A percentile compares a stretch with the other conserved stretches of the same genome.
phyloP scores from a whole-genome alignment of 2,329 filamentous ascomycete species.

The Hymenoscyphus occultus region DNA sequence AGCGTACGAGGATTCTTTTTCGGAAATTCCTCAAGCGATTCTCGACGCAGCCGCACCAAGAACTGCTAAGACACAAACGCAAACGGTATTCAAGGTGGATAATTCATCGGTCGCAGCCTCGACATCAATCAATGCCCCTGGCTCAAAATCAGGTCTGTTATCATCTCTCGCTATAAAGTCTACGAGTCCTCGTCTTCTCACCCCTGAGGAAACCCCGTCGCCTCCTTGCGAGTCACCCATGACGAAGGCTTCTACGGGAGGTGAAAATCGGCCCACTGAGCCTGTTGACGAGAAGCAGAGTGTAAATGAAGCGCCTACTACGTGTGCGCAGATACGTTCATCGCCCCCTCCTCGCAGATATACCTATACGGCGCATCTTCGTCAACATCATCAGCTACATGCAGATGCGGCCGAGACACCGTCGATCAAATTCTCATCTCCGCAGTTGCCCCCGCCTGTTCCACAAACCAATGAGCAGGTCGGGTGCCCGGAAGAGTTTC shows the following conservation, averaged over 20 bases:
- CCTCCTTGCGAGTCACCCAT: conserved; percentile 17
- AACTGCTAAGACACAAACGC: conserved; percentile 17
- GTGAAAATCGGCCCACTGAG: neutral
- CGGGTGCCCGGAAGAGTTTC: conserved; percentile 11
- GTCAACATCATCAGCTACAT: conserved; percentile 28
- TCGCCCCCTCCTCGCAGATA: conserved; percentile 34
- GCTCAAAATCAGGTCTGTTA: conserved; percentile 8
- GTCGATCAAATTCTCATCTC: conserved; percentile 36
- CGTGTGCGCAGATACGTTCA: conserved; percentile 31
- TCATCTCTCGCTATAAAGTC: conserved; percentile 12
- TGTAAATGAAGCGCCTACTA: conserved; percentile 20
- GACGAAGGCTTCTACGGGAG: neutral
- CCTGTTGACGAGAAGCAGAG: neutral
- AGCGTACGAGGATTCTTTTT: conserved; percentile 30
- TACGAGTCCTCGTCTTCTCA: conserved; percentile 25
- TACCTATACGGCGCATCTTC: conserved; percentile 33
- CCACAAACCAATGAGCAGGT: conserved; percentile 21
- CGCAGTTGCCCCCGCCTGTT: conserved; percentile 33
- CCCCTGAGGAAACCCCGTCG: conserved; percentile 35
- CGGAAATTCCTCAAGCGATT: conserved; percentile 21
- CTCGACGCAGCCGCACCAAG: conserved; percentile 20
- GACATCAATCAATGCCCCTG: conserved; percentile 14
- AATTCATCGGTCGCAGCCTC: neutral
- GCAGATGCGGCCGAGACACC: conserved; percentile 31
- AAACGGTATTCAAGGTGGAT: conserved; percentile 8